Percentiles rank a stretch among this genome's conserved stretches.
phyloP scores from a whole-genome alignment of 129 eudicot genomes.

The Cynara cardunculus region DNA sequence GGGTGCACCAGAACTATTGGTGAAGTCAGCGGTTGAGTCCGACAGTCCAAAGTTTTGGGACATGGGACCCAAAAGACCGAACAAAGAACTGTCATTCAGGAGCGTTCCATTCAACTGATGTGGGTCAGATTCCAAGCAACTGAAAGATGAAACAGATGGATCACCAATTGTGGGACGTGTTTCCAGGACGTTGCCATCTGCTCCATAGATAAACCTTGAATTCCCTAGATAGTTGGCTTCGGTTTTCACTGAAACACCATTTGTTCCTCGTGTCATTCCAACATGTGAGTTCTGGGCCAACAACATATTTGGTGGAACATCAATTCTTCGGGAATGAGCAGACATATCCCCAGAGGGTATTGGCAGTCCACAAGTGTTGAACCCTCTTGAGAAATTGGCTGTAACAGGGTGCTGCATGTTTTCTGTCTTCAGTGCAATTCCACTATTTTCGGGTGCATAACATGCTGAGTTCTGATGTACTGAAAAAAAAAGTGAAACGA shows the following conservation, averaged over 20 bases:
- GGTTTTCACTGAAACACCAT: conserved; percentile 55
- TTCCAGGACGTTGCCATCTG: conserved; percentile 42
- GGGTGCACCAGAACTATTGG: conserved; percentile 43
- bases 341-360: conserved; percentile 39
- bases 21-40: conserved; percentile 54
- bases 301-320: conserved; percentile 44
- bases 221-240: conserved; percentile 54
- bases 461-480: conserved; percentile 56
- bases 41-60: conserved; percentile 51
- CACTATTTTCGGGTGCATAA: conserved; percentile 39
- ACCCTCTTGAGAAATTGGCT: conserved; percentile 42
- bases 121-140: conserved; percentile 59
- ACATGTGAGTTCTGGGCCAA: conserved; percentile 51
- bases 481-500: conserved; percentile 19
- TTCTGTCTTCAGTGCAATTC: conserved; percentile 45
- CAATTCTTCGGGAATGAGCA: conserved; percentile 35
- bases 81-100: conserved; percentile 53
- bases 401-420: conserved; percentile 39
- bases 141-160: conserved; percentile 60
- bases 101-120: conserved; percentile 59
- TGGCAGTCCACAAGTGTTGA: conserved; percentile 43
- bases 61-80: conserved; percentile 53
- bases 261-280: conserved; percentile 40
- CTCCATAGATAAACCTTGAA: conserved; percentile 51
- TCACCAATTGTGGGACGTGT: conserved; percentile 49